Percentiles rank a stretch among this genome's conserved stretches.
Conservation (phyloP, 169 alveolate genomes). For the Miamiensis avidus region DNA sequence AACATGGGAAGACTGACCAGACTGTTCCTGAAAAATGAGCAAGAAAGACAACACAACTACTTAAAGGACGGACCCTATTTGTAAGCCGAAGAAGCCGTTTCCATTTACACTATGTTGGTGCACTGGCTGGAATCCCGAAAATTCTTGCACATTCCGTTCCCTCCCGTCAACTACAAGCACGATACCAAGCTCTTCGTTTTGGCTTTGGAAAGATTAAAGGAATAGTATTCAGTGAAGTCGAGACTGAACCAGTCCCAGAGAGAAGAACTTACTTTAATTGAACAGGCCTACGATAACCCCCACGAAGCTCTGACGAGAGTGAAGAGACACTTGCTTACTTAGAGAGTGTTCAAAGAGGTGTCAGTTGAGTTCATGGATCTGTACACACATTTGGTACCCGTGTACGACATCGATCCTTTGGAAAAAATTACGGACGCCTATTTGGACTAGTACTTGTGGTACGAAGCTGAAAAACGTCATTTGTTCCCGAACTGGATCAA, state of each 20-base stretch:
- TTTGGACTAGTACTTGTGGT: slow-evolving; percentile 99
- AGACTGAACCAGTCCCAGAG: slow-evolving; percentile 98
- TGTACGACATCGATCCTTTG: slow-evolving; percentile 99
- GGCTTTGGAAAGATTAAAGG: slow-evolving; percentile 99
- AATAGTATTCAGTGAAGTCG: slow-evolving; percentile 94
- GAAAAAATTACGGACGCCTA: slow-evolving; percentile 99
- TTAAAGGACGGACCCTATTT: slow-evolving; percentile 99
- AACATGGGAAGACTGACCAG: slow-evolving; percentile 99
- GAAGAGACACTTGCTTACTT: slow-evolving; percentile 98
- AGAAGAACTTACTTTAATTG: slow-evolving; percentile 99
- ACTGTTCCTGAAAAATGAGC: slow-evolving; percentile 97
- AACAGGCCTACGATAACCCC: slow-evolving; percentile 99
- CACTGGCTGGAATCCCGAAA: slow-evolving; percentile 99
- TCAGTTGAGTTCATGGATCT: slow-evolving; percentile 98
- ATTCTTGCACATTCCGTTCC: slow-evolving; percentile 99
- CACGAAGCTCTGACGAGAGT: slow-evolving; percentile 99
- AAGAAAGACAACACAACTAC: slow-evolving; percentile 99
- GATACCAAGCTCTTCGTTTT: slow-evolving; percentile 98
- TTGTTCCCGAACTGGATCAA: slow-evolving; percentile 99
- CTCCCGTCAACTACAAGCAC: slow-evolving; percentile 99
- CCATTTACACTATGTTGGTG: slow-evolving; percentile 98
- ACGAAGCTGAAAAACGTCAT: slow-evolving; percentile 98
- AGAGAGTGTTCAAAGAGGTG: slow-evolving; percentile 99
- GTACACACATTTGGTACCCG: slow-evolving; percentile 98
- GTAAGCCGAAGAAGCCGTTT: slow-evolving; percentile 99